Percentiles rank a stretch among this genome's conserved stretches.
Conservation (phyloP, 371 early-diverging fungal genomes). For the Nosema muscidifuracis region DNA sequence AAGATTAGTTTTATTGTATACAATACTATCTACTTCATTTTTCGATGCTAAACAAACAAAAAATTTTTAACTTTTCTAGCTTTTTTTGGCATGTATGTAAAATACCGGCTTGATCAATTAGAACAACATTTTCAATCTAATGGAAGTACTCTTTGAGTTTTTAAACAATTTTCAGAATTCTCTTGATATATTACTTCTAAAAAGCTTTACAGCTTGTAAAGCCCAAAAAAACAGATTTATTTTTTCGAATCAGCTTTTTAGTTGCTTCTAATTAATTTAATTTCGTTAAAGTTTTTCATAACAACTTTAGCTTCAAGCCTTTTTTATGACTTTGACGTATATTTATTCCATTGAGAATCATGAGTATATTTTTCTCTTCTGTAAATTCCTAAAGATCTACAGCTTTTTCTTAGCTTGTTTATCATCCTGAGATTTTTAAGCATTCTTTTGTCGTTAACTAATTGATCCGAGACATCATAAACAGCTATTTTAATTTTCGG, state of each 20-base stretch:
- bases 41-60: neutral
- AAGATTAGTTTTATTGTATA: neutral
- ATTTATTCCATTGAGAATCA: neutral
- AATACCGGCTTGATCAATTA: neutral
- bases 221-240: neutral
- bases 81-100: neutral
- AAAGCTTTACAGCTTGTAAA: neutral
- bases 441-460: conserved; percentile 2
- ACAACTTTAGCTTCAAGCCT: neutral
- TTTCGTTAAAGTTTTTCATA: neutral
- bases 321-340: neutral
- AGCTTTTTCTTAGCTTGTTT: neutral
- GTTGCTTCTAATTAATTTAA: neutral
- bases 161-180: neutral
- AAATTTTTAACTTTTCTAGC: neutral
- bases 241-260: neutral
- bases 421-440: neutral
- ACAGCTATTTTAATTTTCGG: neutral
- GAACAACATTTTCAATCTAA: neutral
- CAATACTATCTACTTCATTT: neutral
- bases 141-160: neutral
- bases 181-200: neutral
- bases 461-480: neutral
- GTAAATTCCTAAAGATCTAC: neutral
- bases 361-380: neutral